These are phyloP conservation scores for Miscanthus lutarioriparius DNA, from an alignment of 176 grass and related monocot genomes.

Conservation along the genomic window DNA sequence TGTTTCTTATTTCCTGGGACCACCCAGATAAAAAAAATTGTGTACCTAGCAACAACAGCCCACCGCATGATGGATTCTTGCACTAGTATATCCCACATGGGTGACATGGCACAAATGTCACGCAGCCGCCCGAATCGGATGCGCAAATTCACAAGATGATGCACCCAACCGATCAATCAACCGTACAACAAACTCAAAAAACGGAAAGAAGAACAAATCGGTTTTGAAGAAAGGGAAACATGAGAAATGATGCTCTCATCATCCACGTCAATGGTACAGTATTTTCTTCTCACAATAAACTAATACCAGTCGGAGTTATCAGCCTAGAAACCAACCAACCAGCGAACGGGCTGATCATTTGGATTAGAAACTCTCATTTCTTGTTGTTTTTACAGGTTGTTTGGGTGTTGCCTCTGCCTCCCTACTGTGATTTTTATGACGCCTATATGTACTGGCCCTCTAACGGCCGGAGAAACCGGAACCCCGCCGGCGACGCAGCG, in stretches of 20 bases:
- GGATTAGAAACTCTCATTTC: conserved; percentile 27
- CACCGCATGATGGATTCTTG: neutral
- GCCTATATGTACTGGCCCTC: conserved; percentile 76
- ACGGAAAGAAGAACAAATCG: neutral
- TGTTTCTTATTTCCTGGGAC: neutral
- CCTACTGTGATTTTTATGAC: neutral
- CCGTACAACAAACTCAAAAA: neutral
- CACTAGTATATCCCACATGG: neutral
- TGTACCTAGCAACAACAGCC: conserved; percentile 6
- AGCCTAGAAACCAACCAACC: too few relatives aligned
- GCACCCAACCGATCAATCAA: too few relatives aligned
- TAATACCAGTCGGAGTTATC: too few relatives aligned
- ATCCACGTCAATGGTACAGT: conserved; percentile 48
- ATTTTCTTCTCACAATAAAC: too few relatives aligned
- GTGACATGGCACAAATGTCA: conserved; percentile 22
- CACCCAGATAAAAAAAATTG: neutral
- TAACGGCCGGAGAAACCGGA: conserved; percentile 63
- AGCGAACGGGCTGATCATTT: too few relatives aligned
- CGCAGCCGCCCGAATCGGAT: neutral
- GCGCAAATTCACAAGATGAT: neutral
- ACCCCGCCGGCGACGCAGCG: conserved; percentile 36
- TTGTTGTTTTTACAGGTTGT: conserved; percentile 41
- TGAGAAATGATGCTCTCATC: conserved; percentile 29
- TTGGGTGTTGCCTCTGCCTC: neutral
- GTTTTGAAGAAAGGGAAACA: conserved; percentile 12